These are phyloP conservation scores for Spiromastix sp. DNA, from an alignment of 2,329 filamentous ascomycete genomes.

Conservation along the genomic window DNA sequence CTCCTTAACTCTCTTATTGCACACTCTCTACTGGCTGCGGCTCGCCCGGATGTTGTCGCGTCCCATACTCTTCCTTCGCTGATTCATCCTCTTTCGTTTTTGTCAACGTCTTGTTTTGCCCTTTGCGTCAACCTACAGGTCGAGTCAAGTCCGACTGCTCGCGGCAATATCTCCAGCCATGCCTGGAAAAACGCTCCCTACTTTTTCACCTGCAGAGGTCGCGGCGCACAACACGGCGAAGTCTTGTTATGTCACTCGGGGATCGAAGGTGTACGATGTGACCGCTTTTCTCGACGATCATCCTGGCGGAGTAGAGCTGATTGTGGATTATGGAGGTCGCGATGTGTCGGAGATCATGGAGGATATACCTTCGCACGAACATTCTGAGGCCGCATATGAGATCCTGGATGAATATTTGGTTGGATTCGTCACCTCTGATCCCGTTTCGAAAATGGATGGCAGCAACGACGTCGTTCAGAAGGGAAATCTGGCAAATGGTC, in stretches of 20 bases:
- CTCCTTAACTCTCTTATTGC: too few relatives aligned
- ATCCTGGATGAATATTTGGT: constrained; percentile 79
- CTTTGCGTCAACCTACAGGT: not conserved
- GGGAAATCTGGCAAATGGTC: constrained; percentile 27
- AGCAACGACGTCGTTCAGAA: constrained; percentile 19
- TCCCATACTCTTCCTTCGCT: not conserved
- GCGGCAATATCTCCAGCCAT: constrained; percentile 43
- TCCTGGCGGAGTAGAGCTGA: constrained; percentile 78
- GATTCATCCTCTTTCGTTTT: not conserved
- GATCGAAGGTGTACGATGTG: constrained; percentile 86
- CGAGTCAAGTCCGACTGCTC: not conserved
- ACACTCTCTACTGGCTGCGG: not conserved
- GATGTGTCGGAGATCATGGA: constrained; percentile 75
- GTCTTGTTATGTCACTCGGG: constrained; percentile 89
- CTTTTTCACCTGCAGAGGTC: constrained; percentile 70
- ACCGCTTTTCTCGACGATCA: constrained; percentile 85
- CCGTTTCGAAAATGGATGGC: constrained; percentile 41
- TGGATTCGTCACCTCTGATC: constrained; percentile 62
- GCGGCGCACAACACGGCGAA: constrained; percentile 65
- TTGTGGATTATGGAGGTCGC: constrained; percentile 81
- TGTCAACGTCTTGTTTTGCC: too few relatives aligned
- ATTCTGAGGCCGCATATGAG: constrained; percentile 92
- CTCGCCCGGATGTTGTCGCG: not conserved
- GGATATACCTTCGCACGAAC: constrained; percentile 70
- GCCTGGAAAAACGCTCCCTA: constrained; percentile 73